Conservation (phyloP, 2,329 filamentous ascomycete genomes). For the Coniella lustricola region DNA sequence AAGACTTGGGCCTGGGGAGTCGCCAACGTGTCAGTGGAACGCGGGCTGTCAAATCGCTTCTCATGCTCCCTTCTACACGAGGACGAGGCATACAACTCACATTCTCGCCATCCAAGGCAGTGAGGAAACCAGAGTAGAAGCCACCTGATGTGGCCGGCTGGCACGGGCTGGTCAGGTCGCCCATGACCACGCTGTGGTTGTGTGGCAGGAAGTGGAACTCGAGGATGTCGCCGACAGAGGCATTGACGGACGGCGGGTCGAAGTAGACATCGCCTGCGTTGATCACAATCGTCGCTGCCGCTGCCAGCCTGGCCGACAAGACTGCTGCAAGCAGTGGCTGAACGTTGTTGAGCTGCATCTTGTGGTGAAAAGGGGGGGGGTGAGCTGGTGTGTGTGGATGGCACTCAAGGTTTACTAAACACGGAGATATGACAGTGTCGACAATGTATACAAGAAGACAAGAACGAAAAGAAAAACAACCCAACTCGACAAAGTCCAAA, state of each 20-base stretch:
- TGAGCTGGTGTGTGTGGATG: too few relatives aligned
- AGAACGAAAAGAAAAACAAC: too few relatives aligned
- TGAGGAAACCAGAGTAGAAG: slow-evolving; percentile 43
- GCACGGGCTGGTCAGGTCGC: slow-evolving; percentile 42
- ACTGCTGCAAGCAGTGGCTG: neutral
- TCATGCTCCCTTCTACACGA: too few relatives aligned
- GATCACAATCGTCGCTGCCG: slow-evolving; percentile 26
- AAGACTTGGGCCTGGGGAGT: slow-evolving; percentile 27
- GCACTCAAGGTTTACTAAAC: too few relatives aligned
- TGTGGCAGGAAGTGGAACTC: slow-evolving; percentile 46
- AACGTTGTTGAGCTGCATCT: neutral
- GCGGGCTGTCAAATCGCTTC: too few relatives aligned
- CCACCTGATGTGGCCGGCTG: slow-evolving; percentile 30
- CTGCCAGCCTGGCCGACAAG: slow-evolving; percentile 5
- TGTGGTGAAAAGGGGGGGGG: too few relatives aligned
- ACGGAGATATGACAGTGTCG: too few relatives aligned
- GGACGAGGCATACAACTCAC: too few relatives aligned
- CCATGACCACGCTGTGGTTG: slow-evolving; percentile 43
- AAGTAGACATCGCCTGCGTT: slow-evolving; percentile 35
- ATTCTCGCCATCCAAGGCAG: slow-evolving; percentile 21
- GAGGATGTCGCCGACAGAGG: slow-evolving; percentile 38
- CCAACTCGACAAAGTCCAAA: too few relatives aligned
- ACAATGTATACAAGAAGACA: too few relatives aligned
- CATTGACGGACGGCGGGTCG: slow-evolving; percentile 35
- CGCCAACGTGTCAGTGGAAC: neutral